phyloP scores from a whole-genome alignment of 345 rosid genomes.

The Aquilaria yunnanensis region DNA sequence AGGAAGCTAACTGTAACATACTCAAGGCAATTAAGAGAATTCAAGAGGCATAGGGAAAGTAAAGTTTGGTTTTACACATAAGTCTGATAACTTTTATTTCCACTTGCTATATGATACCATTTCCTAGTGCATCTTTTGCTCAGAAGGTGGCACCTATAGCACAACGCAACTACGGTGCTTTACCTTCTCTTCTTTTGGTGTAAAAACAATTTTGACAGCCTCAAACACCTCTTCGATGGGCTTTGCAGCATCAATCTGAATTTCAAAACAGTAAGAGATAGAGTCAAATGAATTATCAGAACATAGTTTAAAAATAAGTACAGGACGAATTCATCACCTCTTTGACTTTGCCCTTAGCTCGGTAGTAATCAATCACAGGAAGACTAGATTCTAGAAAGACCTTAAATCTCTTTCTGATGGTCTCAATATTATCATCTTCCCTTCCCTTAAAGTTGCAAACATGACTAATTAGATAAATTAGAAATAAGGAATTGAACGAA shows the following conservation, averaged over 20 bases:
- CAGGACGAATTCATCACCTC: constrained; percentile 28
- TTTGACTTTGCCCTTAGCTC: constrained; percentile 51
- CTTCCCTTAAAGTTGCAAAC: constrained; percentile 42
- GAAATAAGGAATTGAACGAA: too few relatives aligned
- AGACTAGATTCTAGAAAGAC: constrained; percentile 58
- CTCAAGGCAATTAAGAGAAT: too few relatives aligned
- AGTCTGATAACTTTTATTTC: too few relatives aligned
- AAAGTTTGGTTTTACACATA: too few relatives aligned
- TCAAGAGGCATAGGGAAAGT: too few relatives aligned
- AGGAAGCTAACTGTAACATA: too few relatives aligned
- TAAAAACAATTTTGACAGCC: constrained; percentile 40
- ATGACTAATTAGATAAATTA: constrained; percentile 7
- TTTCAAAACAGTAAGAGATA: constrained; percentile 9
- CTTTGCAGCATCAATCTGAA: constrained; percentile 67
- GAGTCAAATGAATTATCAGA: neutral
- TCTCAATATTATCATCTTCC: constrained; percentile 67
- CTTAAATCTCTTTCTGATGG: constrained; percentile 54
- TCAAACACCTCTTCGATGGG: constrained; percentile 60
- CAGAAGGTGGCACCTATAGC: constrained; percentile 1
- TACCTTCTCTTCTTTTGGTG: constrained; percentile 45
- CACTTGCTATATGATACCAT: neutral
- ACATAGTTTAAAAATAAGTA: neutral
- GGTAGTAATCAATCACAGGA: constrained; percentile 46
- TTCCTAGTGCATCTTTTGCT: neutral
- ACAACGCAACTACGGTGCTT: constrained; percentile 7